Base-by-base conservation (phyloP, 2,329 filamentous ascomycete species). In the Trichophaea hybrida region DNA sequence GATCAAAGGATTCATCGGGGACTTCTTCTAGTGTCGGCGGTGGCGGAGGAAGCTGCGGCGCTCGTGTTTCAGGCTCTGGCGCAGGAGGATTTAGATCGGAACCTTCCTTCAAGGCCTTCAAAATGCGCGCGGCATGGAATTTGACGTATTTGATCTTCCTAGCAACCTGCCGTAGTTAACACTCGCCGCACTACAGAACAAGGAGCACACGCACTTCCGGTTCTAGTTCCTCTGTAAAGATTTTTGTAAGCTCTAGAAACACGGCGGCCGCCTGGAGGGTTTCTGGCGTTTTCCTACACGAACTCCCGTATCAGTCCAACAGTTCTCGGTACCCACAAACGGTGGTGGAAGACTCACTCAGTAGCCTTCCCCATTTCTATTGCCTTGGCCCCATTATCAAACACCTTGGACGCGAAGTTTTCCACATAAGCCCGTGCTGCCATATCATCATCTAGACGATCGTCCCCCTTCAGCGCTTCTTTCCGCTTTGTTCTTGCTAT, bases 81-180 rank as follows among this genome's bases (percentile, higher is more conserved):
- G 38, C 5, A 12, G 55, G 55, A 32, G 55, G 82, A 72, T 98
- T 98, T 2, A 93, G 93, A 69, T 98, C 90, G 65, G 87, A 84
- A 57, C 89, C 89, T 44, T 90, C 86, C 69, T 90, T 93, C 69
- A 96, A 80, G 8, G 93, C 93, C 73, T 88, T 95, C 13, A 86
- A 78, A 69, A 98, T 98, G 60, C 93, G 82, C 38, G 91, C 76
- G 1, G 91, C 90, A 71, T 97, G 94, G 79, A 88, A 98, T 73
- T 97, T 98, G 46, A 91, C 89, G 71, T 88, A 98, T 72, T 94
- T 96, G 73, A 91, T 88, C 76, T 95, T 97, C 58, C 88, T 81
- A 43, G 82, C 77, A 17, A 84, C 81, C 69, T 97, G 8, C 32
- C 15, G 34, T 54, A 54, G 24, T 37, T 24, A 24, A 24, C 24